phyloP scores from a whole-genome alignment of 2,329 filamentous ascomycete genomes.

The Fusarium tupiense region DNA sequence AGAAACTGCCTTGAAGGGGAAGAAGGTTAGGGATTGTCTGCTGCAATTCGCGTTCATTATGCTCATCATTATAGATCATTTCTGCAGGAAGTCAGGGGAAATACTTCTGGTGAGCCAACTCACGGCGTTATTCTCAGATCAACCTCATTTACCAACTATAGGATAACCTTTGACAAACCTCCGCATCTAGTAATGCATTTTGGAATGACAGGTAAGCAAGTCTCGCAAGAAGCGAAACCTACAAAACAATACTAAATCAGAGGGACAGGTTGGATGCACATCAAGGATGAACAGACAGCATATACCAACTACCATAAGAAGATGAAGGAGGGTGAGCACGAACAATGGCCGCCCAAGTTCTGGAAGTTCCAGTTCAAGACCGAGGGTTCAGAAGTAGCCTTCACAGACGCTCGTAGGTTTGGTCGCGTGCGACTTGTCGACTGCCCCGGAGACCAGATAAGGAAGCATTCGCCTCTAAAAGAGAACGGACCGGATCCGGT shows the following conservation, averaged over 20 bases:
- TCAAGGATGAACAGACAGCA: slow-evolving; percentile 78
- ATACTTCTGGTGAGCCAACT: slow-evolving; percentile 80
- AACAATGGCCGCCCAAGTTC: slow-evolving; percentile 85
- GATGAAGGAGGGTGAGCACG: slow-evolving; percentile 66
- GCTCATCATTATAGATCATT: slow-evolving; percentile 54
- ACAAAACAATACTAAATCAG: slow-evolving; percentile 7
- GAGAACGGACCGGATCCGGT: slow-evolving; percentile 97
- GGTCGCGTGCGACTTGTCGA: slow-evolving; percentile 84
- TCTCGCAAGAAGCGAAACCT: not conserved
- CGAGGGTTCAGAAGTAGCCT: slow-evolving; percentile 73
- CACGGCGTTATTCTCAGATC: not conserved
- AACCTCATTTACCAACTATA: slow-evolving; percentile 29
- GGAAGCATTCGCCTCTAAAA: slow-evolving; percentile 79
- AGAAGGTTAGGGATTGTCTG: slow-evolving; percentile 57
- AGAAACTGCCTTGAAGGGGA: slow-evolving; percentile 76
- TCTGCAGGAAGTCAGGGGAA: slow-evolving; percentile 88
- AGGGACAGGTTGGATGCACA: slow-evolving; percentile 80
- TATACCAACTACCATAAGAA: slow-evolving; percentile 87
- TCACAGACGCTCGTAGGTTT: slow-evolving; percentile 84
- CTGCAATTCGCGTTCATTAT: not conserved
- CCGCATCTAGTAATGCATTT: slow-evolving; percentile 93
- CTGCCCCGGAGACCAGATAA: slow-evolving; percentile 79
- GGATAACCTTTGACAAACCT: slow-evolving; percentile 70
- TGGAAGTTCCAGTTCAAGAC: slow-evolving; percentile 86
- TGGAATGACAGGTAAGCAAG: slow-evolving; percentile 71